Evolutionary conservation across 2,329 filamentous ascomycete genomes (phyloP), one percentile per base, ranked within the genome.

Genomic region (Exophiala sp.): DNA sequence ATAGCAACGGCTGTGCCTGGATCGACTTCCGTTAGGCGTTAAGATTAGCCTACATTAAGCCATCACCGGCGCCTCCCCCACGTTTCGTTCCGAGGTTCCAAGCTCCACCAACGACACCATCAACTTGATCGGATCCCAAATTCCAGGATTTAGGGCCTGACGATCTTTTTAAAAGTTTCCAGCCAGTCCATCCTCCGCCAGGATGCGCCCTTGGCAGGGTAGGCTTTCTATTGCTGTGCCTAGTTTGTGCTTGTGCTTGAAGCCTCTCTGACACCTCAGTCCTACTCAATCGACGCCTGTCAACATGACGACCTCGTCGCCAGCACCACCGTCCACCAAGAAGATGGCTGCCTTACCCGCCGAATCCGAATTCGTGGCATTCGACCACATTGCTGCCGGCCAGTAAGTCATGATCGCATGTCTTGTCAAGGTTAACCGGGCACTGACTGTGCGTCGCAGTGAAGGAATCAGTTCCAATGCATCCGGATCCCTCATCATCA

Each of bases 391-490:
- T 59, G 71, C 74, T 55, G 68, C 75, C 66, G 69, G 77, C 73
- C 70, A 79, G 76, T 80, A 70, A 71, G 76, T 72, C 29, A 35
- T 41, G 18, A 40, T 39, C 43, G 16, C 14, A 41, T 40, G 36
- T 33, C 45, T 32, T 20, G 11, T 45, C 3, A 33, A 51, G 47
- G 52, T 54, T 54, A 53, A 29, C 42, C 39, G 57, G 43, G 38
- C 46, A 35, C 39, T 34, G 12, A 16, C 21, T n/a, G 32, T 45
- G 14, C 58, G 42, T 14, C 14, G 8, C 67, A 96, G 91, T 74
- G 91, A 95, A 63, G 94, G 94, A 61, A 92, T 95, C 43, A 82
- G 95, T 65, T 91, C 87, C 68, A 90, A 95, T 66, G 78, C 81
- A 51, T 84, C 89, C 49, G 94, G 94, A 68, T 83, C 87, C 60